Percentiles rank a stretch among this genome's conserved stretches.
These are phyloP conservation scores for Schwanniomyces sp. DNA, from an alignment of 805 yeast genomes.

Conservation along the genomic window DNA sequence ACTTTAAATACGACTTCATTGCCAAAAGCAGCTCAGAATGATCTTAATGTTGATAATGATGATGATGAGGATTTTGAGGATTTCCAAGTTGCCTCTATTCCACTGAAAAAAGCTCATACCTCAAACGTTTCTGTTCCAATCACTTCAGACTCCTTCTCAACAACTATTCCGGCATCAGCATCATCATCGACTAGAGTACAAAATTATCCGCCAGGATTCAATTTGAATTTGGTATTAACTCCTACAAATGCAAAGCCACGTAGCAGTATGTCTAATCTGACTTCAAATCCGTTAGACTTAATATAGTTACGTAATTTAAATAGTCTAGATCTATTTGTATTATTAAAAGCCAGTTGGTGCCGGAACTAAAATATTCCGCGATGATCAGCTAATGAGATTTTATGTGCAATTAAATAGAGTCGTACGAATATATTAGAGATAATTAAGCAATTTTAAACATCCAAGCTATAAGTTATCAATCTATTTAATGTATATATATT, in stretches of 20 bases:
- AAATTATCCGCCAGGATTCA: constrained; percentile 33
- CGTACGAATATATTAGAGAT: not conserved
- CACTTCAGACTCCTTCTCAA: not conserved
- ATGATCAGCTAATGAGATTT: not conserved
- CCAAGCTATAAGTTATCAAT: not conserved
- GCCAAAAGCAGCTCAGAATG: not conserved
- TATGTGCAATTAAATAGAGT: not conserved
- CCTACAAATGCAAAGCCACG: constrained; percentile 15
- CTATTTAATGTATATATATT: not conserved
- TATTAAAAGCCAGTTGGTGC: too few species aligned
- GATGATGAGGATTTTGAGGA: constrained; percentile 28
- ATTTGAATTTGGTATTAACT: constrained; percentile 23
- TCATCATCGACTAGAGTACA: not conserved
- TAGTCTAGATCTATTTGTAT: too few species aligned
- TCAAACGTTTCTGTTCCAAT: not conserved
- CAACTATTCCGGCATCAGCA: not conserved
- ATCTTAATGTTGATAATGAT: not conserved
- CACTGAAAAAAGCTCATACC: not conserved
- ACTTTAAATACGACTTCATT: constrained; percentile 18
- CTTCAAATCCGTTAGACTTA: not conserved
- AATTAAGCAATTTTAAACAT: not conserved
- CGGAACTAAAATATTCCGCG: too few species aligned
- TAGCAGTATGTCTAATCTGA: not conserved
- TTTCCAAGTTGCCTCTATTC: constrained; percentile 17
- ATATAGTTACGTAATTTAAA: not conserved